Base-by-base conservation (phyloP, 371 early-diverging fungal genomes). In the Mortierella sp. region DNA sequence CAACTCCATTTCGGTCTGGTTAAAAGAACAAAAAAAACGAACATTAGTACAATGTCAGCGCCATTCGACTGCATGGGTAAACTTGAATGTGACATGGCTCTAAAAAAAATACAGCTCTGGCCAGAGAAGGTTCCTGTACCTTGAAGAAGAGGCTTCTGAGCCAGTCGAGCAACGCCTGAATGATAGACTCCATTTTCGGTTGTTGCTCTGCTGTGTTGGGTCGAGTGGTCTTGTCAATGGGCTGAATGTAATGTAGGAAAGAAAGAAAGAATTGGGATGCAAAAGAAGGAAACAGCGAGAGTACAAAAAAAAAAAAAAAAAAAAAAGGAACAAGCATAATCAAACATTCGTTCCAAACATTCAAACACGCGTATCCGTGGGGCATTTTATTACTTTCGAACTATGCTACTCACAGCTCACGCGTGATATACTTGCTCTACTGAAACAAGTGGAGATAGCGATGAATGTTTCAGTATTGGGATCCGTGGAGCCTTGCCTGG, bases 1-100 rank as follows among this genome's bases (percentile, higher is more conserved):
- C 74, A 99, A 87, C 87, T 98, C 99, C 96, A 98, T 98, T 88
- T 98, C 98, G 85, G 90, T 87, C 88, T 91, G 82, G 38, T 45
- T 28, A 10, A 55, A 55, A 55, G 48, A 41, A 36, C 38, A 48
- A 16, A 16, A 21, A 43, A 43, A 33, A 15, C 52, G 45, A 67
- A 6, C 3, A 40, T 43, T 40, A 40, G 48, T 47, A 24, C n/a
- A 48, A n/a, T 45, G 52, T 6, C 36, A 60, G 15, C 13, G 48
- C 3, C 47, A 22, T 28, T 0, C 38, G 13, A 40, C 36, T 58
- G 59, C 19, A 5, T 38, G 4, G 24, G 21, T 13, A 28, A 28
- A n/a, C 11, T 28, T 21, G 22, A 22, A 36, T 32, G 61, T n/a
- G 41, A 53, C n/a, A 22, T n/a, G 50, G 50, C n/a, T n/a, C n/a